A percentile compares a stretch with the other conserved stretches of the same genome.
Evolutionary conservation across 2,329 filamentous ascomycete genomes (phyloP).

Genomic region (Colletotrichum coccodes): DNA sequence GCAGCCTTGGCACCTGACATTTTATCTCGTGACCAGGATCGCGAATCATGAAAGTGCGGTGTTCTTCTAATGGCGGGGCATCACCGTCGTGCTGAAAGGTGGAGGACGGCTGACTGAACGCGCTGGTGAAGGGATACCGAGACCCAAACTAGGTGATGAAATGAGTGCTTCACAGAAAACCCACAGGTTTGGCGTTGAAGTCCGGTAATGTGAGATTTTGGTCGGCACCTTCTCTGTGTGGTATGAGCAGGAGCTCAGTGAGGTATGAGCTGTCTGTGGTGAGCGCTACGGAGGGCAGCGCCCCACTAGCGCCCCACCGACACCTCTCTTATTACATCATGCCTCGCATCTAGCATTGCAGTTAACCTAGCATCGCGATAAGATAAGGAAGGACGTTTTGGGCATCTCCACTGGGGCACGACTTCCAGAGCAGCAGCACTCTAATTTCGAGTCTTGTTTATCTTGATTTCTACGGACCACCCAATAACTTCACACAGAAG

Average conservation of each 20-base stretch:
- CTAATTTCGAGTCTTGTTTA: too few relatives aligned
- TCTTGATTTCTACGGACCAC: too few relatives aligned
- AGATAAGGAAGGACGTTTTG: conserved; percentile 2
- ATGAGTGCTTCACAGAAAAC: background rate
- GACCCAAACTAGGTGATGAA: too few relatives aligned
- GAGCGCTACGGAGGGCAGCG: conserved; percentile 12
- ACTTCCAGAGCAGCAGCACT: background rate
- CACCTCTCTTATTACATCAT: conserved; percentile 33
- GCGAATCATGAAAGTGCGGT: conserved; percentile 27
- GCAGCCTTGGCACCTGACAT: conserved; percentile 74
- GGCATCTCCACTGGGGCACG: background rate
- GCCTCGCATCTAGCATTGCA: conserved; percentile 27
- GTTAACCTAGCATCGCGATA: conserved; percentile 5
- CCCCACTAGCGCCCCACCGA: conserved; percentile 21
- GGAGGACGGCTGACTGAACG: background rate
- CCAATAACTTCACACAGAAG: background rate
- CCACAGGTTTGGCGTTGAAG: background rate
- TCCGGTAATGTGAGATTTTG: background rate
- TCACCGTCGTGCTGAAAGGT: background rate
- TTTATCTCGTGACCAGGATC: conserved; percentile 28
- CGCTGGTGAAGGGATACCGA: too few relatives aligned
- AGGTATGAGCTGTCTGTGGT: conserved; percentile 9
- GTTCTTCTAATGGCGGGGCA: conserved; percentile 26
- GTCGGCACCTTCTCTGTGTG: background rate
- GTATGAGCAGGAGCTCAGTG: conserved; percentile 3